These are phyloP conservation scores for Pythium aphanidermatum DNA, from an alignment of 352 stramenopile genomes.

Conservation along the genomic window DNA sequence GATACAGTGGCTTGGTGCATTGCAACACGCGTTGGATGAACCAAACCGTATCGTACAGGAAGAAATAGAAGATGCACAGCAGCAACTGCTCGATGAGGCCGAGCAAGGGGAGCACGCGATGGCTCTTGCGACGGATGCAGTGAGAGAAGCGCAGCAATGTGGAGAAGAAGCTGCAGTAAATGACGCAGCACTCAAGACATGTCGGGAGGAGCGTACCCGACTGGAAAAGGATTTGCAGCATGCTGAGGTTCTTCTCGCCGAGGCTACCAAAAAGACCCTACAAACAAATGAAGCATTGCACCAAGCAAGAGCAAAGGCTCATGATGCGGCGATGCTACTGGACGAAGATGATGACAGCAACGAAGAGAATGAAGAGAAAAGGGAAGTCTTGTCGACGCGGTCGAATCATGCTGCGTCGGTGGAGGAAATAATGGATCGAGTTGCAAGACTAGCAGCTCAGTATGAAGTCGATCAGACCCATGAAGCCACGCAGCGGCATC, in stretches of 20 bases:
- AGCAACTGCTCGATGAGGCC: constrained; percentile 33
- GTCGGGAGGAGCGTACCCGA: constrained; percentile 15
- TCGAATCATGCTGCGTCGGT: not conserved
- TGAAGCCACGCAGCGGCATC: constrained; percentile 36
- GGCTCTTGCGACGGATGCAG: constrained; percentile 37
- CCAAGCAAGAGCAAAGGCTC: constrained; percentile 25
- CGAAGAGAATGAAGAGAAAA: constrained; percentile 10
- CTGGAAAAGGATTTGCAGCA: constrained; percentile 30
- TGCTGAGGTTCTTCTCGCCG: constrained; percentile 18
- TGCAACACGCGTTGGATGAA: constrained; percentile 65
- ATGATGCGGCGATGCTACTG: constrained; percentile 21
- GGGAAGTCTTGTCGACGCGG: not conserved
- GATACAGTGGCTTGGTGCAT: constrained; percentile 42
- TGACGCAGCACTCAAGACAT: constrained; percentile 30
- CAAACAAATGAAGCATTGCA: constrained; percentile 27
- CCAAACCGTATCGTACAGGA: constrained; percentile 65
- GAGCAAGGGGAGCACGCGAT: constrained; percentile 37
- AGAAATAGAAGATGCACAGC: constrained; percentile 68
- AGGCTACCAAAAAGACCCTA: constrained; percentile 20
- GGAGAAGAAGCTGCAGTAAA: constrained; percentile 23
- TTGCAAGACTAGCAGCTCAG: constrained; percentile 49
- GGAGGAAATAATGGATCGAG: constrained; percentile 13
- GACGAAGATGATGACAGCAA: constrained; percentile 7
- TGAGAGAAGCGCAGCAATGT: constrained; percentile 27
- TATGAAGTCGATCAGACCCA: constrained; percentile 41